A percentile compares a stretch with the other conserved stretches of the same genome.
Conservation (phyloP, 2,329 filamentous ascomycete genomes). For the Colletotrichum horii region DNA sequence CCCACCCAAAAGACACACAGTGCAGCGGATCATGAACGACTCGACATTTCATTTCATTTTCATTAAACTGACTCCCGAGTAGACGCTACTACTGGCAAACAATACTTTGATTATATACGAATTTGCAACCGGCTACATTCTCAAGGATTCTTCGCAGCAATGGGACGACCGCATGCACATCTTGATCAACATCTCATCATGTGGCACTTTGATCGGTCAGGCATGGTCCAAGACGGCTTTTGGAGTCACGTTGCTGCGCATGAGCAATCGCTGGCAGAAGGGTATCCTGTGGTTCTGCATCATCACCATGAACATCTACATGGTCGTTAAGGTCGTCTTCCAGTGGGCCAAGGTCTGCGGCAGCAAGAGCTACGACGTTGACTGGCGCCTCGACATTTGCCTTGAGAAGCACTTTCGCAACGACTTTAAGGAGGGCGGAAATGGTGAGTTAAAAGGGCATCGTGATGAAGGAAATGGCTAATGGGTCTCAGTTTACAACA, state of each 20-base stretch:
- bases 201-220: conserved; percentile 40
- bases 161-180: conserved; percentile 60
- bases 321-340: conserved; percentile 51
- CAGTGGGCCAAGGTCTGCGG: conserved; percentile 53
- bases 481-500: conserved; percentile 49
- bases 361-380: conserved; percentile 47
- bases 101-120: conserved; percentile 50
- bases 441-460: conserved; percentile 38
- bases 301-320: conserved; percentile 49
- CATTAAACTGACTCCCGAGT: not conserved
- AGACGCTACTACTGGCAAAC: conserved; percentile 46
- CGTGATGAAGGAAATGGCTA: not conserved
- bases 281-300: conserved; percentile 55
- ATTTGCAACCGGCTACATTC: conserved; percentile 54
- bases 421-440: conserved; percentile 55
- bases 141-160: conserved; percentile 36
- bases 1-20: no score
- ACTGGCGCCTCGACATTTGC: conserved; percentile 52
- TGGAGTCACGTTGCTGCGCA: conserved; percentile 39
- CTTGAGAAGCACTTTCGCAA: conserved; percentile 41
- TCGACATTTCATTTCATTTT: not conserved
- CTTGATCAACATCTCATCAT: conserved; percentile 49
- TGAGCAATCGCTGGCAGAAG: conserved; percentile 49
- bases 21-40: not conserved
- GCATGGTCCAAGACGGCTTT: conserved; percentile 42